phyloP scores from a whole-genome alignment of 2,329 filamentous ascomycete genomes.

The Aschersonia sp. region DNA sequence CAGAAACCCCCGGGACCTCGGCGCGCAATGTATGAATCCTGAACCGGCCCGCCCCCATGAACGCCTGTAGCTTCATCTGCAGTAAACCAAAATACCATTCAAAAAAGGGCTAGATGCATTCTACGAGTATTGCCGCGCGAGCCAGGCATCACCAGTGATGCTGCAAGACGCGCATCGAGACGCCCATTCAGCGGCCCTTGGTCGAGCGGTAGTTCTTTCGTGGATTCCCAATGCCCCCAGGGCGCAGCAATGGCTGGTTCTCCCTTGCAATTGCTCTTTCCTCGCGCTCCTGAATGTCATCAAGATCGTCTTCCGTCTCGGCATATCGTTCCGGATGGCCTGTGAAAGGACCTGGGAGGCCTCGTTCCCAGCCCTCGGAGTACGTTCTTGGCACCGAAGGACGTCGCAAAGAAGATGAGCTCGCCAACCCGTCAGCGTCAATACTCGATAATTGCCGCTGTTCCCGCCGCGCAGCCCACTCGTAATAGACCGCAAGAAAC shows the following conservation, averaged over 20 bases:
- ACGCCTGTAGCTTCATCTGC: no score
- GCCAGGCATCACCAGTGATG: not conserved
- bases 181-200: conserved; percentile 3
- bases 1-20: no score
- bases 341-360: conserved; percentile 33
- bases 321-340: conserved; percentile 37
- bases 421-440: no score
- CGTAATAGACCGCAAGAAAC: conserved; percentile 65
- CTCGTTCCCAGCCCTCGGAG: conserved; percentile 35
- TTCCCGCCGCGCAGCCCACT: conserved; percentile 32
- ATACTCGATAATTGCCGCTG: conserved; percentile 5
- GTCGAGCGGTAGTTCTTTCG: conserved; percentile 23
- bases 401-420: conserved; percentile 11
- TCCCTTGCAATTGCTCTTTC: conserved; percentile 34
- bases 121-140: no score
- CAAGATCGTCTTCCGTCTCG: conserved; percentile 34
- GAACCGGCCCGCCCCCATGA: no score
- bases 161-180: not conserved
- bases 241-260: conserved; percentile 33
- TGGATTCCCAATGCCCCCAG: conserved; percentile 34
- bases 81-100: no score
- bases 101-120: no score
- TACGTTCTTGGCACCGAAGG: conserved; percentile 27
- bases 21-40: no score
- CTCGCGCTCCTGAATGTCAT: conserved; percentile 33